A percentile compares a stretch with the other conserved stretches of the same genome.
Evolutionary conservation across 352 stramenopile genomes (phyloP).

Genomic region (Phytophthora vignae): DNA sequence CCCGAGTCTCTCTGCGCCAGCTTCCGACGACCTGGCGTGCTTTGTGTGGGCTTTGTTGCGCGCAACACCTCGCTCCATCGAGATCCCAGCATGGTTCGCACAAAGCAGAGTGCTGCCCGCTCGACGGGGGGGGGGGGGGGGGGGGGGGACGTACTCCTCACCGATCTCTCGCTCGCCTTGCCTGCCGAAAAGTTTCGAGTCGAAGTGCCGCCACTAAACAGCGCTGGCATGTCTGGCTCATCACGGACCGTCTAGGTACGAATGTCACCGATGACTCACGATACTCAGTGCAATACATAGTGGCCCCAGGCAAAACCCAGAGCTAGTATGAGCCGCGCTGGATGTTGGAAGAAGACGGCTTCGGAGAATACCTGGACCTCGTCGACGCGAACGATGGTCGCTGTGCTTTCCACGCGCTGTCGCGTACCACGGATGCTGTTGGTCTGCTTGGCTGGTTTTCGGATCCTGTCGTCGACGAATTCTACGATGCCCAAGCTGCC

Average conservation of each 20-base stretch:
- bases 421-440: neutral
- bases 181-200: too few species aligned
- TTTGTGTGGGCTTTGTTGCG: neutral
- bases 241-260: neutral
- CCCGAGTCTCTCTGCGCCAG: too few species aligned
- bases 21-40: neutral
- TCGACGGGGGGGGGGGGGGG: conserved; percentile 8
- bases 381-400: neutral
- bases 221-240: neutral
- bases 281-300: neutral
- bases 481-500: neutral
- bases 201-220: neutral
- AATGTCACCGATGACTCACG: neutral
- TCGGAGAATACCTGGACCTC: conserved; percentile 3
- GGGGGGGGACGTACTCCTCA: too few species aligned
- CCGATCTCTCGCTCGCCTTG: neutral
- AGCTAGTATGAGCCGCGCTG: neutral
- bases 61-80: conserved; percentile 10
- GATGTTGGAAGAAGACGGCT: neutral
- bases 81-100: conserved; percentile 5
- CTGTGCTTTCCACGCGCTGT: conserved; percentile 6
- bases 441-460: neutral
- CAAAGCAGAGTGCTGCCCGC: neutral
- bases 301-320: neutral
- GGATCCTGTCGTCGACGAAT: neutral